Conservation (phyloP, 306 rosid species). For the Cucurbita argyrosperma region DNA sequence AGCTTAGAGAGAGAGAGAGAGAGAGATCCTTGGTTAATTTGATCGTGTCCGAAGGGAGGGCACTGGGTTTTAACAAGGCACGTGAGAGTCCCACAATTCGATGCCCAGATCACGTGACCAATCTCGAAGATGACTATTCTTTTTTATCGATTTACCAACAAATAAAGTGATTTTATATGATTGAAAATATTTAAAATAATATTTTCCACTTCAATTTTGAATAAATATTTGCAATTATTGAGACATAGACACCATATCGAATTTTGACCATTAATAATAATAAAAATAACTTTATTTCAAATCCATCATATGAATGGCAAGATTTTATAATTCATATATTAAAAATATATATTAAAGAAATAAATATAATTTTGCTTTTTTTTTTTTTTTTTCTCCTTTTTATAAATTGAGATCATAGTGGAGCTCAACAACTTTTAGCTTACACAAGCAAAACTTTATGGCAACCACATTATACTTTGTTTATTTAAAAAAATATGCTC, state of each 20-base stretch:
- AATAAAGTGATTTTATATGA: background rate
- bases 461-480: background rate
- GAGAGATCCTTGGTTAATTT: background rate
- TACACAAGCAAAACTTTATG: background rate
- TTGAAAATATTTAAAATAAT: background rate
- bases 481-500: no score
- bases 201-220: background rate
- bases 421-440: background rate
- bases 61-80: background rate
- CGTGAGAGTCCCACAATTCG: constrained; percentile 5
- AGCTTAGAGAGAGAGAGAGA: background rate
- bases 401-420: background rate
- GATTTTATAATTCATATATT: no score
- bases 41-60: constrained; percentile 5
- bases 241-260: background rate
- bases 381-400: no score
- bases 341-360: no score
- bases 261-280: background rate
- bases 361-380: no score
- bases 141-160: no score
- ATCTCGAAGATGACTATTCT: background rate
- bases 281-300: no score
- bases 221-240: background rate
- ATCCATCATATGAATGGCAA: no score
- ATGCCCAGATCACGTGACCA: background rate